Evolutionary conservation across 169 alveolate genomes (phyloP), one percentile per base, ranked within the genome.

Genomic region (Amoebophrya sp.): DNA sequence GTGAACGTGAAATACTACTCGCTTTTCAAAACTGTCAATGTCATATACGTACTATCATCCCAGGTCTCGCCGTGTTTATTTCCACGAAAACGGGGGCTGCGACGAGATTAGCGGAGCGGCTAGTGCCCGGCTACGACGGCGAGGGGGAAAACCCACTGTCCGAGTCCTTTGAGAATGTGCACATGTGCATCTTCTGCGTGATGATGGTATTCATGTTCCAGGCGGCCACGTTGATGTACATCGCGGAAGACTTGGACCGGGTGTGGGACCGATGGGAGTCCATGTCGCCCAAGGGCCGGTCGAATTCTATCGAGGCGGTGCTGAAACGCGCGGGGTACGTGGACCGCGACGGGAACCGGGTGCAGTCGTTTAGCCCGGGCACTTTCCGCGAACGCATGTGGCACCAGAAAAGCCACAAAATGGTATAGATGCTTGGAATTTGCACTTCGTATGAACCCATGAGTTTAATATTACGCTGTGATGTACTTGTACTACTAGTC

Each of bases 181-280:
- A 89, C 38, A 89, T 89, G 91, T 39, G 40, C 0, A 39, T 89
- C 54, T 89, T 89, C 66, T 89, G 91, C 77, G 91, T 89, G 66
- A 89, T 89, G 91, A 54, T 89, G n/a, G 91, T 89, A 0, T 89
- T 89, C 91, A 89, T 89, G 10, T 40, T 89, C 39, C 91, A 89
- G 77, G 40, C 77, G 35, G 38, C 41, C 35, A 89, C 91, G 1
- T 39, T 89, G 66, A 89, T 89, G 91, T 53, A 39, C 38, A 54
- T 40, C n/a, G 54, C 91, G 1, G 91, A 89, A 54, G 55, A 54
- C 23, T 29, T 89, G 77, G 41, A 40, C 25, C 40, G 91, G 38
- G 39, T 40, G 77, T 89, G 91, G 91, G 91, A 89, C 38, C 39
- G n/a, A 23, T 89, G 91, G 91, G 91, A 89, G 91, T 23, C n/a